Evolutionary conservation across 1,284 basidiomycete species (phyloP).

Genomic region (Leccinum angustisporum): DNA sequence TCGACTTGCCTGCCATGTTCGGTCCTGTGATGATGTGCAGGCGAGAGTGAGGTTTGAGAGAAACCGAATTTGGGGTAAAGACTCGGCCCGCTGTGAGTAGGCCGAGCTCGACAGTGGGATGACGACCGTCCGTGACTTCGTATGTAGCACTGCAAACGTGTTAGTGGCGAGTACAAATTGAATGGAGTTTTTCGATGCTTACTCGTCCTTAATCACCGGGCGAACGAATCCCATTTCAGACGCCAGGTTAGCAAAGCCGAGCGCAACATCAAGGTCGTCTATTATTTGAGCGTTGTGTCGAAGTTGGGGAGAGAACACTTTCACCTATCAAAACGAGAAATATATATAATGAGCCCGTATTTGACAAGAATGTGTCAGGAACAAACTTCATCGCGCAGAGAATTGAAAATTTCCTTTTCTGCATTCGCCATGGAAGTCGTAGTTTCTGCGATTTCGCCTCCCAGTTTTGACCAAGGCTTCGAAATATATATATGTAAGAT

Average conservation of each 20-base stretch:
- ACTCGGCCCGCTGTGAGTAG: conserved; percentile 71
- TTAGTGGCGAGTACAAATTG: background rate
- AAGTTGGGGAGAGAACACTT: conserved; percentile 52
- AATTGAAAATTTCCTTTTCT: conserved; percentile 73
- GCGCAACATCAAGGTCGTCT: conserved; percentile 87
- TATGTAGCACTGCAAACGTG: conserved; percentile 54
- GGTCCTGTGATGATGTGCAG: conserved; percentile 90
- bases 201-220: conserved; percentile 75
- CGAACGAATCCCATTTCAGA: conserved; percentile 76
- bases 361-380: background rate
- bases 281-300: conserved; percentile 78
- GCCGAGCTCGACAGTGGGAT: conserved; percentile 91
- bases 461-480: conserved; percentile 79
- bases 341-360: background rate
- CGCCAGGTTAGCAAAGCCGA: conserved; percentile 84
- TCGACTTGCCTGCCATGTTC: conserved; percentile 97
- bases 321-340: conserved; percentile 50
- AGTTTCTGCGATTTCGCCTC: conserved; percentile 60
- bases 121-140: conserved; percentile 77
- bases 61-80: conserved; percentile 83
- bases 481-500: conserved; percentile 20
- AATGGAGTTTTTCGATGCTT: conserved; percentile 29
- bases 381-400: conserved; percentile 63
- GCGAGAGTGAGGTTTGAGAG: conserved; percentile 57
- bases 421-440: conserved; percentile 52